These are phyloP conservation scores for Penicillium crystallinum DNA, from an alignment of 495 filamentous ascomycete species.

Conservation along the genomic window DNA sequence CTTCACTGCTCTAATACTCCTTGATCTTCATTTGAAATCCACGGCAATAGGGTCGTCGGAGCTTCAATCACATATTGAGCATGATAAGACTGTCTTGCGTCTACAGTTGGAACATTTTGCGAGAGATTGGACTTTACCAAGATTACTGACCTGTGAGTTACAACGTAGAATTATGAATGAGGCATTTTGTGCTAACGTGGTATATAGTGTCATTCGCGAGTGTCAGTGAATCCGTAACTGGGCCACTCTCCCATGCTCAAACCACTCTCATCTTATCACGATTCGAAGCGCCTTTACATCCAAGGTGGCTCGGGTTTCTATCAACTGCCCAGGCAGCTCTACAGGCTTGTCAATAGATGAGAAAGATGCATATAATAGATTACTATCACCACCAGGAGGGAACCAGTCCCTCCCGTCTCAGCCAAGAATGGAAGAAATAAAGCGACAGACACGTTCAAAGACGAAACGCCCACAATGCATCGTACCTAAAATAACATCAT, in stretches of 20 bases:
- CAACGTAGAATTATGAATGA: not conserved
- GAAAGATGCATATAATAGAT: not conserved
- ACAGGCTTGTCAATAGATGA: not conserved
- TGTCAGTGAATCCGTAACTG: conserved; percentile 7
- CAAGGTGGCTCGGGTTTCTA: conserved; percentile 2
- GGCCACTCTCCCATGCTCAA: conserved; percentile 6
- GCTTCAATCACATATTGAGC: conserved; percentile 7
- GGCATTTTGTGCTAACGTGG: not conserved
- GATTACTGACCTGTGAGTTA: conserved; percentile 16
- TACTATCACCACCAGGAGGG: not conserved
- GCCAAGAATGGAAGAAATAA: not conserved
- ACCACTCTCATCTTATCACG: conserved; percentile 10
- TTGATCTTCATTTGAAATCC: conserved; percentile 16
- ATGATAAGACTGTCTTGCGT: conserved; percentile 9
- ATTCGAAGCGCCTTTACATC: conserved; percentile 17
- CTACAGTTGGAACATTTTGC: conserved; percentile 16
- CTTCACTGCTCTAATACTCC: conserved; percentile 15
- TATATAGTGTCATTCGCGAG: conserved; percentile 14
- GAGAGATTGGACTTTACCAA: conserved; percentile 10
- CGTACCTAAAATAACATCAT: not conserved
- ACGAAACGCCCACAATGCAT: conserved; percentile 2
- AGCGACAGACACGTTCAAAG: not conserved
- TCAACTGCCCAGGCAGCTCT: not conserved
- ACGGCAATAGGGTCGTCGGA: not conserved
- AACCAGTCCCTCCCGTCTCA: not conserved